phyloP scores from a whole-genome alignment of 1,139 yeast genomes.

The Diutina neorugosa region DNA sequence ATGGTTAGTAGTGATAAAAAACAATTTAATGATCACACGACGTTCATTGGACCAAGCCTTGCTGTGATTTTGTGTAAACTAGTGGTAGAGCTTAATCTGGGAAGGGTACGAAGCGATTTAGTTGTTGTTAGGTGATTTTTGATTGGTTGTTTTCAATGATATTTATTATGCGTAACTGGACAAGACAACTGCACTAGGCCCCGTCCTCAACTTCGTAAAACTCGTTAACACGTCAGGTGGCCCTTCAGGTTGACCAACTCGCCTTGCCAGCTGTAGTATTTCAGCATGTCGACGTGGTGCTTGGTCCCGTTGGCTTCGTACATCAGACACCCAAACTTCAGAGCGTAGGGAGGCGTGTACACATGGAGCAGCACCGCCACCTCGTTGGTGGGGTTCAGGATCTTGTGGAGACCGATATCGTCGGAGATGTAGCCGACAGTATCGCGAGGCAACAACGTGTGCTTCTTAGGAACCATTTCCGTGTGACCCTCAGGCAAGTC shows the following conservation, averaged over 20 bases:
- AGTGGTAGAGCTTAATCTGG: too few species aligned
- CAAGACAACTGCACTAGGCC: not conserved
- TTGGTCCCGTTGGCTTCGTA: conserved; percentile 43
- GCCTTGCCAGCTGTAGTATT: conserved; percentile 55
- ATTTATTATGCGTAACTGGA: not conserved
- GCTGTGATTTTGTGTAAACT: too few species aligned
- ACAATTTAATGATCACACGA: too few species aligned
- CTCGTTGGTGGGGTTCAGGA: conserved; percentile 38
- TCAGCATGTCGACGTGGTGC: conserved; percentile 49
- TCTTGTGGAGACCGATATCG: conserved; percentile 53
- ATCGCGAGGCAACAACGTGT: conserved; percentile 26
- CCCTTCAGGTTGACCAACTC: conserved; percentile 19
- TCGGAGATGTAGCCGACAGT: conserved; percentile 61
- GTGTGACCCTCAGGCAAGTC: conserved; percentile 33
- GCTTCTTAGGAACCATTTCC: conserved; percentile 17
- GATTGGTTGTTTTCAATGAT: not conserved
- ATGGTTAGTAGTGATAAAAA: too few species aligned
- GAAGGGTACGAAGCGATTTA: too few species aligned
- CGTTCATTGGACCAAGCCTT: too few species aligned
- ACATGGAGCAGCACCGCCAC: conserved; percentile 61
- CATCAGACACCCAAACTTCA: conserved; percentile 52
- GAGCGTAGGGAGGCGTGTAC: conserved; percentile 72
- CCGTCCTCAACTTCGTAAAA: not conserved
- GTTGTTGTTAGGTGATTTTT: too few species aligned
- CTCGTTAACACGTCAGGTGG: conserved; percentile 19